Percentiles rank a stretch among this genome's conserved stretches.
phyloP scores from a whole-genome alignment of 192 early-diverging fungal genomes.

The Allomyces arbusculus region DNA sequence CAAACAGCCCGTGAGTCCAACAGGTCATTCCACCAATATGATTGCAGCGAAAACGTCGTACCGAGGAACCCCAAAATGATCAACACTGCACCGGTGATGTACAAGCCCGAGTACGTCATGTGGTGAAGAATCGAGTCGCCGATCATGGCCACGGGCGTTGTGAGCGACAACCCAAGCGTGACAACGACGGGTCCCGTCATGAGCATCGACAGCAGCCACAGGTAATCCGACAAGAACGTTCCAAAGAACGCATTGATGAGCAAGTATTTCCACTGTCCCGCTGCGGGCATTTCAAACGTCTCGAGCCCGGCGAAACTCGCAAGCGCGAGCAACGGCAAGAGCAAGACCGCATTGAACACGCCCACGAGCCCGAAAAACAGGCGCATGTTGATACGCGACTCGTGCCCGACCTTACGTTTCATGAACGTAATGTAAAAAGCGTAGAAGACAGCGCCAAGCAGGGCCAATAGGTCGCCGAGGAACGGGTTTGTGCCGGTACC shows the following conservation, averaged over 20 bases:
- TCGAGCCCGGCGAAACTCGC: conserved; percentile 42
- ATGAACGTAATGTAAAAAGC: conserved; percentile 54
- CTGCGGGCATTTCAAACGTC: conserved; percentile 30
- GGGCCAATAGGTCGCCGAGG: conserved; percentile 44
- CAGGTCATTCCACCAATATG: too few relatives aligned
- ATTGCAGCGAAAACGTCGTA: neutral
- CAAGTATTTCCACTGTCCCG: conserved; percentile 37
- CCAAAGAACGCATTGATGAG: conserved; percentile 52
- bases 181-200: conserved; percentile 67
- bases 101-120: conserved; percentile 20
- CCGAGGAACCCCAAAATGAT: conserved; percentile 46
- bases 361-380: conserved; percentile 68
- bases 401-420: conserved; percentile 44
- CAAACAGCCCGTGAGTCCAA: too few relatives aligned
- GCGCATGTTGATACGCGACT: conserved; percentile 43
- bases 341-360: conserved; percentile 36
- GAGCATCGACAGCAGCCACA: conserved; percentile 55
- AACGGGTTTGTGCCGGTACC: conserved; percentile 17
- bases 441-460: conserved; percentile 54
- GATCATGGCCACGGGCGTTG: conserved; percentile 43
- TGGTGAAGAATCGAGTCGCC: conserved; percentile 55
- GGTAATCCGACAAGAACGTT: conserved; percentile 59
- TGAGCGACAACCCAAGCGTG: conserved; percentile 53
- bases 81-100: conserved; percentile 42
- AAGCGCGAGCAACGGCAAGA: conserved; percentile 44